Conservation (phyloP, 1,139 yeast species). For the Arxiozyma telluris region DNA sequence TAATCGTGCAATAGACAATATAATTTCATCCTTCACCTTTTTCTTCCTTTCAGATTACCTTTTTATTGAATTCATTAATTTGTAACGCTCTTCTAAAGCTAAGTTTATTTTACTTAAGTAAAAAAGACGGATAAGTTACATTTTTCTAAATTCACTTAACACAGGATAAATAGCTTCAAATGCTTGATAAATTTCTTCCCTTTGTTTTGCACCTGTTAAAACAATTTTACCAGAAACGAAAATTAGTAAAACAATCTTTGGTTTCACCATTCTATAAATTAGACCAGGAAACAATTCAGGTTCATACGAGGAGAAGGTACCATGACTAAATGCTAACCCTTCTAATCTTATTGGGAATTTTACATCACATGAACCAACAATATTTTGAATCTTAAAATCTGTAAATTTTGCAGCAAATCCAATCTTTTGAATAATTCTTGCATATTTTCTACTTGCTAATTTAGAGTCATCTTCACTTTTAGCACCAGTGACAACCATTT, state of each 20-base stretch:
- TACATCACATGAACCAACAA: constrained; percentile 97
- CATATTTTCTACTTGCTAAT: constrained; percentile 93
- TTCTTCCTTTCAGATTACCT: not conserved
- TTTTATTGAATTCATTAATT: not conserved
- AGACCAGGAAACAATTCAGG: constrained; percentile 98
- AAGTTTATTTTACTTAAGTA: not conserved
- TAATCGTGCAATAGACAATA: not conserved
- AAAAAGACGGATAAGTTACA: constrained; percentile 18
- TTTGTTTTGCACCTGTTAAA: constrained; percentile 96
- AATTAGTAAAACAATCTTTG: constrained; percentile 88
- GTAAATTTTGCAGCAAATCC: constrained; percentile 96
- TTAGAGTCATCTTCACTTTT: constrained; percentile 97
- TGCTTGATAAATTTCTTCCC: constrained; percentile 97
- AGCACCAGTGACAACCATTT: constrained; percentile 99
- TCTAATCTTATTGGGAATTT: constrained; percentile 95
- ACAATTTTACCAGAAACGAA: constrained; percentile 97
- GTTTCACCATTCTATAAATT: constrained; percentile 98
- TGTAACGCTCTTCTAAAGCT: not conserved
- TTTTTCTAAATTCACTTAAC: constrained; percentile 90
- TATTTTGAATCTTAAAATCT: constrained; percentile 94
- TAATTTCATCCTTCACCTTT: not conserved
- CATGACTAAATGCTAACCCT: constrained; percentile 97
- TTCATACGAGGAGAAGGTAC: constrained; percentile 96
- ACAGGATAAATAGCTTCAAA: constrained; percentile 98
- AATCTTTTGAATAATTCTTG: constrained; percentile 93